Conservation (phyloP, 768 basidiomycete genomes). For the Strobilomyces dryophilus region DNA sequence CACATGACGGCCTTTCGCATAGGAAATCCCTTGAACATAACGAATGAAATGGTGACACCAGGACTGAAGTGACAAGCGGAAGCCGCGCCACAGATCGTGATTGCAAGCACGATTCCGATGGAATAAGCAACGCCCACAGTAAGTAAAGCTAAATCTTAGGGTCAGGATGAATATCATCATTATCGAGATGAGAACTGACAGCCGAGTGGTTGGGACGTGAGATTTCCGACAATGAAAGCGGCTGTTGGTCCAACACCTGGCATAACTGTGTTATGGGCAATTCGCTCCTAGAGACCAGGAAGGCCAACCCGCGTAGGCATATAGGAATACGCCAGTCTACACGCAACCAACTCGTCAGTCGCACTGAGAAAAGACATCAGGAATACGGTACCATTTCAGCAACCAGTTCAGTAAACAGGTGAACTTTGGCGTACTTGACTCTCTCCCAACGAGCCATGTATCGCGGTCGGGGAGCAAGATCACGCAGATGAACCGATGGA, state of each 20-base stretch:
- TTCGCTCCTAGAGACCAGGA: neutral
- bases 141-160: slow-evolving; percentile 39
- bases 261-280: neutral
- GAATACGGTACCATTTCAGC: slow-evolving; percentile 49
- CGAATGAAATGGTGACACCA: slow-evolving; percentile 49
- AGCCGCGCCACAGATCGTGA: slow-evolving; percentile 46
- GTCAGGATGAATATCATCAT: neutral
- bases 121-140: slow-evolving; percentile 58
- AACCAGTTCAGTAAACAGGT: slow-evolving; percentile 54
- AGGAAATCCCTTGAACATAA: slow-evolving; percentile 55
- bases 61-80: slow-evolving; percentile 70
- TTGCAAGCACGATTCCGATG: slow-evolving; percentile 56
- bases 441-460: slow-evolving; percentile 50
- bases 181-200: slow-evolving; percentile 37
- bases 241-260: slow-evolving; percentile 55
- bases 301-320: slow-evolving; percentile 47
- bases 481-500: slow-evolving; percentile 36
- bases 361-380: neutral
- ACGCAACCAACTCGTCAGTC: slow-evolving; percentile 3
- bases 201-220: slow-evolving; percentile 40
- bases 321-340: slow-evolving; percentile 60
- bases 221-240: slow-evolving; percentile 44
- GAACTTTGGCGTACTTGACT: slow-evolving; percentile 41
- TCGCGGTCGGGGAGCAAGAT: slow-evolving; percentile 37
- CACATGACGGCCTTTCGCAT: slow-evolving; percentile 47